phyloP scores from a whole-genome alignment of 345 rosid genomes.

The Salix caprea region DNA sequence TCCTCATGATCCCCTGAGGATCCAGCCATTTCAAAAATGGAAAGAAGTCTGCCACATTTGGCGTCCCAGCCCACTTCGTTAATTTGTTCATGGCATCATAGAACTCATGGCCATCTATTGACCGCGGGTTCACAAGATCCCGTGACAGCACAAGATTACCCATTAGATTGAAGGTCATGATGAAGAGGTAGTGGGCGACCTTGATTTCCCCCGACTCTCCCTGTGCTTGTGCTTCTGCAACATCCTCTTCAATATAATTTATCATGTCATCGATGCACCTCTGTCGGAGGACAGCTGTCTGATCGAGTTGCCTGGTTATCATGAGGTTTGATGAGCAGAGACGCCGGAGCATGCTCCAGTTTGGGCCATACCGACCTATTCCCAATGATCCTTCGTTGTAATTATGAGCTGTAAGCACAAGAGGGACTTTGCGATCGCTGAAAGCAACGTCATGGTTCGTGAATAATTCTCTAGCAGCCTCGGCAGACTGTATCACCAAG shows the following conservation, averaged over 20 bases:
- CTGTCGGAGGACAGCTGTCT: neutral
- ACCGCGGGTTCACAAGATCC: conserved; percentile 10
- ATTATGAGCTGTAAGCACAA: conserved; percentile 1
- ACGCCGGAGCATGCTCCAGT: conserved; percentile 15
- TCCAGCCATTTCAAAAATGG: conserved; percentile 19
- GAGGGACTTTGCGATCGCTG: conserved; percentile 2
- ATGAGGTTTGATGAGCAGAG: conserved; percentile 4
- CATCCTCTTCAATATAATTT: conserved; percentile 7
- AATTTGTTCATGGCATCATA: conserved; percentile 12
- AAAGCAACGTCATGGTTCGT: conserved; percentile 15
- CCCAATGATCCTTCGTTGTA: conserved; percentile 5
- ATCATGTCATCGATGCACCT: conserved; percentile 11
- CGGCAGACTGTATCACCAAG: conserved; percentile 23
- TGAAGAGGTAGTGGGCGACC: neutral
- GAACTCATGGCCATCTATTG: conserved; percentile 11
- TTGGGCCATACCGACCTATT: conserved; percentile 4
- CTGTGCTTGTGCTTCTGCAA: neutral
- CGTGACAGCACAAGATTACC: conserved; percentile 15
- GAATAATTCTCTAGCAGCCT: conserved; percentile 21
- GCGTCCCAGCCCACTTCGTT: conserved; percentile 5
- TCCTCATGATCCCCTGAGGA: conserved; percentile 27
- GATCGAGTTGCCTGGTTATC: conserved; percentile 6
- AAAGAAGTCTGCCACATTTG: conserved; percentile 19
- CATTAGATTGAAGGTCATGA: conserved; percentile 17
- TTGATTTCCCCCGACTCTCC: conserved; percentile 13